Percentiles rank a stretch among this genome's conserved stretches.
Conservation (phyloP, 2,329 filamentous ascomycete genomes). For the Fusarium sp. region DNA sequence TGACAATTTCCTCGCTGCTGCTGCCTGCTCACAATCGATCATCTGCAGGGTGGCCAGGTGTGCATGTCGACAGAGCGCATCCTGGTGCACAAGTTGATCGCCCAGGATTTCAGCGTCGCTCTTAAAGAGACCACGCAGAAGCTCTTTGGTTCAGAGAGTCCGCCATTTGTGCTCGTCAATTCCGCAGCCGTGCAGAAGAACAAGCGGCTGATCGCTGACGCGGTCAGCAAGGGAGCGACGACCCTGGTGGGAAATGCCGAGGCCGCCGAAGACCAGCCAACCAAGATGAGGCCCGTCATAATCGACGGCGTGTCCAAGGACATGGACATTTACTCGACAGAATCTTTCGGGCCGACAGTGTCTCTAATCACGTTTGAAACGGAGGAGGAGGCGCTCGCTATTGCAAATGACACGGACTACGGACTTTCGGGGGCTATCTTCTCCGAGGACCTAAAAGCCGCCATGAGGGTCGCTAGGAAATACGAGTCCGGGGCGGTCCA, state of each 20-base stretch:
- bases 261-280: conserved; percentile 44
- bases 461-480: conserved; percentile 66
- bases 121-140: conserved; percentile 52
- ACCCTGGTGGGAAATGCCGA: conserved; percentile 54
- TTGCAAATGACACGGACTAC: conserved; percentile 86
- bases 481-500: conserved; percentile 75
- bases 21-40: neutral
- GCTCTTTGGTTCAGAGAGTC: conserved; percentile 66
- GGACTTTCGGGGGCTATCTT: conserved; percentile 79
- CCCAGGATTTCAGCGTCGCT: conserved; percentile 54
- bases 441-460: conserved; percentile 72
- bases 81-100: conserved; percentile 56
- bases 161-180: conserved; percentile 72
- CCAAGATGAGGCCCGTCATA: conserved; percentile 71
- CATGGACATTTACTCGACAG: conserved; percentile 81
- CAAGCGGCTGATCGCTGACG: conserved; percentile 73
- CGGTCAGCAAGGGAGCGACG: conserved; percentile 72
- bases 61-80: conserved; percentile 90
- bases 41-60: conserved; percentile 70
- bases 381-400: conserved; percentile 76
- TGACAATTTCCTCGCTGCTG: neutral
- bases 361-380: conserved; percentile 71
- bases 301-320: conserved; percentile 67
- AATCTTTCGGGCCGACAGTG: conserved; percentile 81
- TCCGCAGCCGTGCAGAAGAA: conserved; percentile 73